phyloP scores from a whole-genome alignment of 495 filamentous ascomycete genomes.

The Penicillium arizonense region DNA sequence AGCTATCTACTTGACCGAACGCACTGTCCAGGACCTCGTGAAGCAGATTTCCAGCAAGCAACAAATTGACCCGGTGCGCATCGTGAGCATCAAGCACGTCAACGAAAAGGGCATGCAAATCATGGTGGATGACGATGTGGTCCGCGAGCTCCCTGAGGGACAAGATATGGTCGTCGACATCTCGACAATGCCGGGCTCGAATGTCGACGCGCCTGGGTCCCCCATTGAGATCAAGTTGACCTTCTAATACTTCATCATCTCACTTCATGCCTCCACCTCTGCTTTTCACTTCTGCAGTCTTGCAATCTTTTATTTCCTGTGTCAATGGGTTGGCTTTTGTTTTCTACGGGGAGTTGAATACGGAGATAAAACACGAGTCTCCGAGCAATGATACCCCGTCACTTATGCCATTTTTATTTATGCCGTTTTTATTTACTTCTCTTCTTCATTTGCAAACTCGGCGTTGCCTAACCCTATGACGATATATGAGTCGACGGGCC shows the following conservation, averaged over 20 bases:
- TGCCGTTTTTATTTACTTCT: conserved; percentile 12
- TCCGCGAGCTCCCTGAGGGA: conserved; percentile 82
- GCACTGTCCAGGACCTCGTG: conserved; percentile 70
- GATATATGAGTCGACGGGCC: conserved; percentile 23
- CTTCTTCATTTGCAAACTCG: conserved; percentile 11
- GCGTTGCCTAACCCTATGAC: conserved; percentile 27
- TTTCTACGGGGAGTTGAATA: conserved; percentile 37
- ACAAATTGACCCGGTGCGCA: conserved; percentile 66
- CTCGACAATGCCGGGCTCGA: conserved; percentile 30
- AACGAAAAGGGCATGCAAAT: conserved; percentile 73
- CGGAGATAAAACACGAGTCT: conserved; percentile 50
- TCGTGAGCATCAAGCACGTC: conserved; percentile 69
- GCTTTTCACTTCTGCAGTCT: conserved; percentile 8
- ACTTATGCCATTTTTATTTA: conserved; percentile 21
- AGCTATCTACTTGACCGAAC: conserved; percentile 80
- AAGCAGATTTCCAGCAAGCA: conserved; percentile 71
- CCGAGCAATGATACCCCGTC: conserved; percentile 49
- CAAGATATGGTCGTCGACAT: conserved; percentile 82
- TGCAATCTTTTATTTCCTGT: conserved; percentile 14
- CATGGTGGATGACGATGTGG: conserved; percentile 86
- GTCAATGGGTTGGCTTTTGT: conserved; percentile 20
- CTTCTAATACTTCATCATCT: conserved; percentile 23
- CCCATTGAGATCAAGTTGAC: conserved; percentile 40
- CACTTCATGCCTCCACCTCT: background rate
- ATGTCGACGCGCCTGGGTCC: conserved; percentile 14